These are phyloP conservation scores for Soucietia sequanensis DNA, from an alignment of 805 yeast species.

Conservation along the genomic window DNA sequence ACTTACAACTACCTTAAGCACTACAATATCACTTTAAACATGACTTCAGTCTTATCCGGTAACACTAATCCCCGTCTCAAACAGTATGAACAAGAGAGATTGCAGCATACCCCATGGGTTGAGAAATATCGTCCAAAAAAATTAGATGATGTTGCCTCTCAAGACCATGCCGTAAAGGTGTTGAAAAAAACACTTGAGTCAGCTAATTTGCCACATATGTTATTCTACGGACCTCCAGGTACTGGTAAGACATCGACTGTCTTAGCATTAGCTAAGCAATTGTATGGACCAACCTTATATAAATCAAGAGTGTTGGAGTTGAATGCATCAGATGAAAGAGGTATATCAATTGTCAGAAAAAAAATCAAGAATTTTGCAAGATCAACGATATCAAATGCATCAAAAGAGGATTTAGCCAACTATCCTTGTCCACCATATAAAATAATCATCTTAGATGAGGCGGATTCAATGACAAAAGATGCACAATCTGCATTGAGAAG, in stretches of 20 bases:
- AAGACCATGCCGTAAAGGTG: conserved; percentile 83
- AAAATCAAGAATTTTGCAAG: conserved; percentile 86
- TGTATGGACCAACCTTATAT: conserved; percentile 68
- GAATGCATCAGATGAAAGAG: conserved; percentile 90
- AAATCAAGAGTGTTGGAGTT: conserved; percentile 75
- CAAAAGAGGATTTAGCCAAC: conserved; percentile 59
- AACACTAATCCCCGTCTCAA: conserved; percentile 4
- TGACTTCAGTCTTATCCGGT: conserved; percentile 8
- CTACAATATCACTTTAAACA: no score
- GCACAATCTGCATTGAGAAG: conserved; percentile 95
- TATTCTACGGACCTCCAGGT: conserved; percentile 93
- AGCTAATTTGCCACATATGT: conserved; percentile 87
- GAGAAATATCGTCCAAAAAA: conserved; percentile 91
- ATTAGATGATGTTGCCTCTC: conserved; percentile 86
- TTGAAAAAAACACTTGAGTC: conserved; percentile 74
- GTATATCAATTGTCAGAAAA: conserved; percentile 82
- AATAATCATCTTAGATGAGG: conserved; percentile 89
- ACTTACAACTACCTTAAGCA: no score
- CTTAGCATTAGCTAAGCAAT: conserved; percentile 74
- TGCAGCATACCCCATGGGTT: conserved; percentile 80
- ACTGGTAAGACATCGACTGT: conserved; percentile 91
- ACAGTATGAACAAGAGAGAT: conserved; percentile 39
- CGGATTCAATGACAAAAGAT: conserved; percentile 96
- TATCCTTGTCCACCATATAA: conserved; percentile 98
- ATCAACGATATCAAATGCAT: conserved; percentile 76